A percentile compares a stretch with the other conserved stretches of the same genome.
These are phyloP conservation scores for Moricandia moricandioides DNA, from an alignment of 345 rosid species.

Conservation along the genomic window DNA sequence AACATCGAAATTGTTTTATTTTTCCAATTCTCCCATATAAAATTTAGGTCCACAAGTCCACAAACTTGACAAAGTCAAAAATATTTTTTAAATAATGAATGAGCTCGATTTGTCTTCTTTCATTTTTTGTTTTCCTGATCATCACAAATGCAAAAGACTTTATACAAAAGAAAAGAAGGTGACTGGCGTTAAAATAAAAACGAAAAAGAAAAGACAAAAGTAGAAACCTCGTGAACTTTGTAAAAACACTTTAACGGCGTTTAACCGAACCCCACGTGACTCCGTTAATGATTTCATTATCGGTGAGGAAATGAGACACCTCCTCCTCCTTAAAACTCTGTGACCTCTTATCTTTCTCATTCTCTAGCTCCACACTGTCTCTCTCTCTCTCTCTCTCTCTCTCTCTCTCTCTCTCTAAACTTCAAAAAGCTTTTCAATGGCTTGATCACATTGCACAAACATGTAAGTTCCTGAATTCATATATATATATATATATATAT, in stretches of 20 bases:
- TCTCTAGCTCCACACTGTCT: no score
- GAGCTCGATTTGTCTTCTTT: not conserved
- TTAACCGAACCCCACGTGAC: conserved; percentile 40
- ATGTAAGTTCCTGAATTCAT: conserved; percentile 23
- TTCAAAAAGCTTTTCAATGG: conserved; percentile 2
- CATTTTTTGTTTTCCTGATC: not conserved
- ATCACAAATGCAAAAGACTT: conserved; percentile 25
- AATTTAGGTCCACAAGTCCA: conserved; percentile 21
- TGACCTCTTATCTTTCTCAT: conserved; percentile 14
- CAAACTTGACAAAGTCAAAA: not conserved
- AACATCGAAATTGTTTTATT: no score
- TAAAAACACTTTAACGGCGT: conserved; percentile 40
- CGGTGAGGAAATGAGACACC: conserved; percentile 27
- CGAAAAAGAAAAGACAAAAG: conserved; percentile 24
- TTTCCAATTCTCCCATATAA: not conserved
- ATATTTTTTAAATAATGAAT: not conserved
- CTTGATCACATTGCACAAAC: conserved; percentile 28
- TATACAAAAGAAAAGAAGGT: not conserved
- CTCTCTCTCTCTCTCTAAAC: conserved; percentile 26
- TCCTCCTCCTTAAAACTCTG: conserved; percentile 26
- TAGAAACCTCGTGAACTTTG: conserved; percentile 39
- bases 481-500: not conserved
- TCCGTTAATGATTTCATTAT: conserved; percentile 36
- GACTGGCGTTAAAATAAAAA: conserved; percentile 23
- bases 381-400: not conserved